These are phyloP conservation scores for Scutellaria baicalensis DNA, from an alignment of 257 asterid species.

Conservation along the genomic window DNA sequence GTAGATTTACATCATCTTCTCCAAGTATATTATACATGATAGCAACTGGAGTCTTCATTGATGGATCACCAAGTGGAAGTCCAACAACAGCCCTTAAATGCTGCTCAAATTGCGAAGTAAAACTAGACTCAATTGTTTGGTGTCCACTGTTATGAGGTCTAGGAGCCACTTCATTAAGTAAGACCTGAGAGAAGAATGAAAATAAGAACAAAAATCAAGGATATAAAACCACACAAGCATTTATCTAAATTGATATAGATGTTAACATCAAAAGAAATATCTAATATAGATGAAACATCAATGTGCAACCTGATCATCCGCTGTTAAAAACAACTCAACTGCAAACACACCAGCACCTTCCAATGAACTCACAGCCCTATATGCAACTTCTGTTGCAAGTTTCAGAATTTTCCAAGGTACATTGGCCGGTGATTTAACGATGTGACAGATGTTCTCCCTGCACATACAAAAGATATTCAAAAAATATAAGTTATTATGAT, in stretches of 20 bases:
- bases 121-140: conserved; percentile 87
- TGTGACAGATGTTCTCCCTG: conserved; percentile 93
- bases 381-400: conserved; percentile 85
- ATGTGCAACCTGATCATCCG: conserved; percentile 72
- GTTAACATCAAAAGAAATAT: not conserved
- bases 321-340: conserved; percentile 86
- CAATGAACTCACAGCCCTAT: conserved; percentile 72
- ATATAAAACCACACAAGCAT: conserved; percentile 4
- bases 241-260: not conserved
- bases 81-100: conserved; percentile 93
- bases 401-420: conserved; percentile 69
- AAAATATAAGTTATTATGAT: not conserved
- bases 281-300: not conserved
- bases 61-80: conserved; percentile 93
- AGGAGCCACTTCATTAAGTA: conserved; percentile 95
- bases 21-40: conserved; percentile 94
- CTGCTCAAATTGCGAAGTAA: conserved; percentile 91
- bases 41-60: conserved; percentile 81
- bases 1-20: conserved; percentile 68
- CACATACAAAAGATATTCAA: not conserved
- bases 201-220: conserved; percentile 7
- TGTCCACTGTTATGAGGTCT: conserved; percentile 99
- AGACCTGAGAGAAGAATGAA: conserved; percentile 46
- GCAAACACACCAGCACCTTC: conserved; percentile 98
- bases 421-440: conserved; percentile 89